Percentiles rank a stretch among this genome's conserved stretches.
These are phyloP conservation scores for Populus pruinosa DNA, from an alignment of 345 rosid genomes.

Conservation along the genomic window DNA sequence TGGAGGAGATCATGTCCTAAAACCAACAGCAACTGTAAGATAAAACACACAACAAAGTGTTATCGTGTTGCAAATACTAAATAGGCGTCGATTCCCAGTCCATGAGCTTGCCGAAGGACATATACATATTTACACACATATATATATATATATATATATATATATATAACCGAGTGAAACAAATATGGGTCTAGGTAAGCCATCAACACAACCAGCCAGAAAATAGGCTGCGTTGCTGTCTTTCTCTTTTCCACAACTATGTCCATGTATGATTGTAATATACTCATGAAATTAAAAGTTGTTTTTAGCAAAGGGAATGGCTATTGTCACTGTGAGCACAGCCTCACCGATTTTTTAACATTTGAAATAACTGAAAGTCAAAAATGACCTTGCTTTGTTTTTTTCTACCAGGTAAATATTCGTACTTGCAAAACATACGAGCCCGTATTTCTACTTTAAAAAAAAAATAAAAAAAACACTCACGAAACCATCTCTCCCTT, in stretches of 20 bases:
- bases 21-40: neutral
- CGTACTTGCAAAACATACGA: no score
- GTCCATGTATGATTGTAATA: neutral
- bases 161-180: neutral
- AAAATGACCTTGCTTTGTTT: no score
- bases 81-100: neutral
- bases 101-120: neutral
- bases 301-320: no score
- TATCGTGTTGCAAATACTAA: neutral
- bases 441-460: no score
- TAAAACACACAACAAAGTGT: neutral
- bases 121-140: neutral
- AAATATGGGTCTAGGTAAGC: neutral
- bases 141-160: neutral
- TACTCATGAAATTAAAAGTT: neutral
- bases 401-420: no score
- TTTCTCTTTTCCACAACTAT: neutral
- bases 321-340: no score
- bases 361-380: no score
- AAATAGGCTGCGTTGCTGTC: neutral
- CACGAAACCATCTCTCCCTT: no score
- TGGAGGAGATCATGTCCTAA: constrained; percentile 32
- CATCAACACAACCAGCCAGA: neutral
- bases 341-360: no score
- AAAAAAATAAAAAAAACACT: no score